Evolutionary conservation across 192 early-diverging fungal genomes (phyloP).

Genomic region (Piromyces finnis): DNA sequence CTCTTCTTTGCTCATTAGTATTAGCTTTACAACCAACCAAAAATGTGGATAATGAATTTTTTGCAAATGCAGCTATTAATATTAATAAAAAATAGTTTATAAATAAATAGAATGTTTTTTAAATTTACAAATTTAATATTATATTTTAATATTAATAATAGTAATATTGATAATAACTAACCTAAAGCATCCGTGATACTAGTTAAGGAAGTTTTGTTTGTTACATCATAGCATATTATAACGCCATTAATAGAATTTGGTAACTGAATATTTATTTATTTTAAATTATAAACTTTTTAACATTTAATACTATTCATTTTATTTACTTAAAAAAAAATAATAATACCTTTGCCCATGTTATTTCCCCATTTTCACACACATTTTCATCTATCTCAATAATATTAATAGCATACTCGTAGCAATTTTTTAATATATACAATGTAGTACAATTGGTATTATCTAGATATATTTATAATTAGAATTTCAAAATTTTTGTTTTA

Average conservation of each 20-base stretch:
- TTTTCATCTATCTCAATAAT: background rate
- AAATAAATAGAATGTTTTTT: no score
- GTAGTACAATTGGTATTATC: background rate
- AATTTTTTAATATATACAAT: background rate
- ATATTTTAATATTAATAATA: no score
- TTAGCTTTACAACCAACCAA: conserved; percentile 7
- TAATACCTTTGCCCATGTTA: background rate
- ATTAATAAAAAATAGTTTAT: no score
- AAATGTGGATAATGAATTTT: conserved; percentile 2
- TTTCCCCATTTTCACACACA: background rate
- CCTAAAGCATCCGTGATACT: conserved; percentile 11
- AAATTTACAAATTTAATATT: no score
- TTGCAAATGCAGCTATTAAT: background rate
- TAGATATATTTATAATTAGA: background rate
- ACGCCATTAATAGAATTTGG: conserved; percentile 4
- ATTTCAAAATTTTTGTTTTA: no score
- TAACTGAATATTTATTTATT: background rate
- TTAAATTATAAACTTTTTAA: no score
- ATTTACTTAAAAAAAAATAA: background rate
- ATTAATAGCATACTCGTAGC: background rate
- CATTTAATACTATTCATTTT: no score
- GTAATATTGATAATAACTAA: no score
- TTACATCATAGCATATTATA: conserved; percentile 12
- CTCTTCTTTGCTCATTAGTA: conserved; percentile 2
- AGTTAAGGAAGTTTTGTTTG: conserved; percentile 8